Conservation (phyloP, 192 early-diverging fungal genomes). For the Mortierella claussenii region DNA sequence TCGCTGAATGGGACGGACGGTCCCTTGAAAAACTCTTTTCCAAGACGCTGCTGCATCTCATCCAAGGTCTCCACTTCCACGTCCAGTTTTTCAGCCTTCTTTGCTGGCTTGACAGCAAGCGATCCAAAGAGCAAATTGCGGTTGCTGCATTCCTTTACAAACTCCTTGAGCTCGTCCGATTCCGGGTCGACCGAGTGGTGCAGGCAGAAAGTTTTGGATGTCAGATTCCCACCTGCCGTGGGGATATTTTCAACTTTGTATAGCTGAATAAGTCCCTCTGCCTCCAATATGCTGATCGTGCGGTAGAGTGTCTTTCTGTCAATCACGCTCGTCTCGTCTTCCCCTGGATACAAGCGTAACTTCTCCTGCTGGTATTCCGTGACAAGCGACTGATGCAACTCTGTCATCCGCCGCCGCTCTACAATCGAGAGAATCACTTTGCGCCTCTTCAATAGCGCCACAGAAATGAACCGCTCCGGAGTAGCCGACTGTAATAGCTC, state of each 20-base stretch:
- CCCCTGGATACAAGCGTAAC: conserved; percentile 12
- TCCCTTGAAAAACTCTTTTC: conserved; percentile 12
- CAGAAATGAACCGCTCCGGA: conserved; percentile 33
- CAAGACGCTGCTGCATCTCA: conserved; percentile 53
- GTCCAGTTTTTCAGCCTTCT: conserved; percentile 21
- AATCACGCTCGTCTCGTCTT: conserved; percentile 41
- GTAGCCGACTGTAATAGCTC: background rate
- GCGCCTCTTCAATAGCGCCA: conserved; percentile 28
- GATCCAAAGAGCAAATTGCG: conserved; percentile 52
- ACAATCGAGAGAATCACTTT: conserved; percentile 45
- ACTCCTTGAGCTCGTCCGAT: conserved; percentile 55
- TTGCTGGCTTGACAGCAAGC: conserved; percentile 16
- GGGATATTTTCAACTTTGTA: conserved; percentile 58
- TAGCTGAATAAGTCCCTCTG: conserved; percentile 53
- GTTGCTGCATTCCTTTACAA: conserved; percentile 53
- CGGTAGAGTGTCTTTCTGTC: conserved; percentile 67
- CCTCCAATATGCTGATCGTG: conserved; percentile 55
- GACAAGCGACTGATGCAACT: conserved; percentile 42
- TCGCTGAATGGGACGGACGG: conserved; percentile 12
- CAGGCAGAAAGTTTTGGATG: conserved; percentile 57
- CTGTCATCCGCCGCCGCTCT: conserved; percentile 52
- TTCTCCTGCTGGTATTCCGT: conserved; percentile 45
- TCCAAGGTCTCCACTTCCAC: conserved; percentile 56
- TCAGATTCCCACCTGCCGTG: conserved; percentile 53
- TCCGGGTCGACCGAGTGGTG: conserved; percentile 49